phyloP scores from a whole-genome alignment of 768 basidiomycete species.

The Dentipellis sp. region DNA sequence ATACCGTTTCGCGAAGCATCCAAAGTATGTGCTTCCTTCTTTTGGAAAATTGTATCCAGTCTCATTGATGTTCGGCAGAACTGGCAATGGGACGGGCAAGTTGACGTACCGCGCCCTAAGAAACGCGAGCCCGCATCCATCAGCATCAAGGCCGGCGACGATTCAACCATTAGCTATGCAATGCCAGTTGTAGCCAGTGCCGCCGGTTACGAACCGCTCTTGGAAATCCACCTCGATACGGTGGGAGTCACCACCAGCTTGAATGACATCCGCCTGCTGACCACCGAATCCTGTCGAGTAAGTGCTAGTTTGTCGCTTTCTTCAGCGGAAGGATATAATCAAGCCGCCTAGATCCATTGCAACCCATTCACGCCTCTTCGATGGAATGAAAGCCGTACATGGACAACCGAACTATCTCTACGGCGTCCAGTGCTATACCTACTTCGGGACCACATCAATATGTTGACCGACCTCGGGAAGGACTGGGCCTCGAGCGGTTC shows the following conservation, averaged over 20 bases:
- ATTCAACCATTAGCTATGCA: slow-evolving; percentile 78
- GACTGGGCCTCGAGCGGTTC: slow-evolving; percentile 87
- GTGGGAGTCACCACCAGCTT: slow-evolving; percentile 75
- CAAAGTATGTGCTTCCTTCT: slow-evolving; percentile 41
- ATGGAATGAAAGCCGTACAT: slow-evolving; percentile 77
- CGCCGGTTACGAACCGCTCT: slow-evolving; percentile 66
- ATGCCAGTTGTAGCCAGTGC: slow-evolving; percentile 72
- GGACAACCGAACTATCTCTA: slow-evolving; percentile 68
- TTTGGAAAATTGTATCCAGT: neutral
- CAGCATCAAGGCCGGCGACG: slow-evolving; percentile 65
- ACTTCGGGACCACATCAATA: slow-evolving; percentile 88
- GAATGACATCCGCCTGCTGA: slow-evolving; percentile 75
- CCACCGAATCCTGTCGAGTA: slow-evolving; percentile 74
- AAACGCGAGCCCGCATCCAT: slow-evolving; percentile 64
- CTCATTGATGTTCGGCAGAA: slow-evolving; percentile 37
- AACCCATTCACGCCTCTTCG: slow-evolving; percentile 71
- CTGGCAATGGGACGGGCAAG: slow-evolving; percentile 83
- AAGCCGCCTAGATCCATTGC: slow-evolving; percentile 43
- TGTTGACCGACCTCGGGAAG: slow-evolving; percentile 86
- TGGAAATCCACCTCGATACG: slow-evolving; percentile 79
- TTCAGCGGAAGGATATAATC: slow-evolving; percentile 4
- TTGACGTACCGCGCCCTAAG: slow-evolving; percentile 37
- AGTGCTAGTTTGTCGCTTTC: slow-evolving; percentile 13
- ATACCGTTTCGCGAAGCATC: slow-evolving; percentile 91
- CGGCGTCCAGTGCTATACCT: slow-evolving; percentile 67